phyloP scores from a whole-genome alignment of 257 asterid genomes.

The Penstemon eatonii region DNA sequence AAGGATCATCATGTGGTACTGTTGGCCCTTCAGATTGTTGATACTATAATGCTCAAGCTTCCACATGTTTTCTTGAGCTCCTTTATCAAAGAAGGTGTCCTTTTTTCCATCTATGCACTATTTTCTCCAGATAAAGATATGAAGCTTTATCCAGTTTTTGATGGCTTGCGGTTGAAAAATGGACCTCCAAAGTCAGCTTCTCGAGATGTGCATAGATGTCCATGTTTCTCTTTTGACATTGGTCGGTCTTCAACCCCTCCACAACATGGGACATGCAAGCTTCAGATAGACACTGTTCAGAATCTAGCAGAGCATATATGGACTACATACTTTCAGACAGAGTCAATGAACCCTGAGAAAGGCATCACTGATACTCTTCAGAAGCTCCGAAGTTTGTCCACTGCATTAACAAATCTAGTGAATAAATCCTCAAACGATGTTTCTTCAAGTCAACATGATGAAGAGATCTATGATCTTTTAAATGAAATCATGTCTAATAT shows the following conservation, averaged over 20 bases:
- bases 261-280: constrained; percentile 55
- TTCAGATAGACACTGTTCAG: constrained; percentile 59
- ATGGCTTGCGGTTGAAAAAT: constrained; percentile 45
- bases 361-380: constrained; percentile 73
- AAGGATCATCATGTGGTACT: constrained; percentile 79
- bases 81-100: constrained; percentile 87
- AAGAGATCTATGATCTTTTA: constrained; percentile 52
- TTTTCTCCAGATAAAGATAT: constrained; percentile 55
- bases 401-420: constrained; percentile 46
- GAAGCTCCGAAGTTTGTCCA: constrained; percentile 66
- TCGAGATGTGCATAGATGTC: constrained; percentile 54
- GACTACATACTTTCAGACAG: constrained; percentile 60
- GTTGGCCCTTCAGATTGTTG: constrained; percentile 78
- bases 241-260: constrained; percentile 43
- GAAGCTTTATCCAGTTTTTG: constrained; percentile 50
- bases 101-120: constrained; percentile 66
- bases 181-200: constrained; percentile 37
- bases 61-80: constrained; percentile 63
- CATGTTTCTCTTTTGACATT: constrained; percentile 60
- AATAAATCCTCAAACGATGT: constrained; percentile 34
- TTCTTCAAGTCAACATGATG: constrained; percentile 51
- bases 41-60: constrained; percentile 70
- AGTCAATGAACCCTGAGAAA: constrained; percentile 56
- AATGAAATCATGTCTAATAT: constrained; percentile 65
- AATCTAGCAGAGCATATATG: constrained; percentile 71